Evolutionary conservation across 1,139 yeast species (phyloP).

Genomic region (Saccharomyces hybrid): DNA sequence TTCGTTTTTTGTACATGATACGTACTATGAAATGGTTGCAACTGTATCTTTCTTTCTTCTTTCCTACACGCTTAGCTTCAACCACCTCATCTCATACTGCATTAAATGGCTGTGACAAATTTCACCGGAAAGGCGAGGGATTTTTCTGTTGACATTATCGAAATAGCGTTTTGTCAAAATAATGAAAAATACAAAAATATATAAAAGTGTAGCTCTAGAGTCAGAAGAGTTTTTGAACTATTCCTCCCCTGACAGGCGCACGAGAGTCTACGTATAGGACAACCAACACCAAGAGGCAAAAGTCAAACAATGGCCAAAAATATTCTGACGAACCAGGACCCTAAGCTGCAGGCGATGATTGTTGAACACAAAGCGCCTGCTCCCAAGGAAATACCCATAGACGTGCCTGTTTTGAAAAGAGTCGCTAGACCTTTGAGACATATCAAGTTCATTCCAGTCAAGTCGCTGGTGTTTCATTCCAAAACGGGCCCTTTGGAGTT

Average conservation of each 20-base stretch:
- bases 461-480: conserved; percentile 33
- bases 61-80: neutral
- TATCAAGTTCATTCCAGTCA: conserved; percentile 35
- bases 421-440: conserved; percentile 39
- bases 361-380: conserved; percentile 12
- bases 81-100: neutral
- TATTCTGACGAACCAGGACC: conserved; percentile 7
- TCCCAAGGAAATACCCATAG: conserved; percentile 20
- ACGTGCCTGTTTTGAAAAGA: conserved; percentile 24
- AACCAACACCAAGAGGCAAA: conserved; percentile 1
- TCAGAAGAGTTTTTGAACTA: neutral
- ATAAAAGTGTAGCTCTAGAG: neutral
- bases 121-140: conserved; percentile 2
- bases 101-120: conserved; percentile 1
- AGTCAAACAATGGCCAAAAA: conserved; percentile 4
- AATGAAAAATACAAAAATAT: neutral
- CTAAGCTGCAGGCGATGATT: conserved; percentile 14
- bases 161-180: neutral
- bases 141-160: conserved; percentile 1
- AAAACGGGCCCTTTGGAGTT: conserved; percentile 34
- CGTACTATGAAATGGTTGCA: neutral
- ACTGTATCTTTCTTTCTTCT: neutral
- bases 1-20: neutral
- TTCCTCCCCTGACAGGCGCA: neutral
- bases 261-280: neutral